phyloP scores from a whole-genome alignment of 768 basidiomycete genomes.

The Amanita jacksonii region DNA sequence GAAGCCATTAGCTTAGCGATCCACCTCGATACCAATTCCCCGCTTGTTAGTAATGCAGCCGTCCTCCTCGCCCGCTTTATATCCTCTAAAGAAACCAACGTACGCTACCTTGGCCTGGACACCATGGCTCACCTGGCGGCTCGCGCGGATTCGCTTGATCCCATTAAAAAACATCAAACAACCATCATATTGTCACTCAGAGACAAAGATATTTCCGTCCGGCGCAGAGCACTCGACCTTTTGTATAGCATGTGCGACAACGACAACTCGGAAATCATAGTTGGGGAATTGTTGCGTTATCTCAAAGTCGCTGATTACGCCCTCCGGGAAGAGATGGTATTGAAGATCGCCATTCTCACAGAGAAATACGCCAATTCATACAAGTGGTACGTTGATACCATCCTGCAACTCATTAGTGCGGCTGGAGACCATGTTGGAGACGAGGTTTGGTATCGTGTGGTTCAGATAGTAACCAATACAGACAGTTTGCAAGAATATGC shows the following conservation, averaged over 20 bases:
- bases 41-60: conserved; percentile 81
- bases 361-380: conserved; percentile 97
- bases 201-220: conserved; percentile 96
- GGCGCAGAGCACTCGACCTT: conserved; percentile 87
- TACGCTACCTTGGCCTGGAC: conserved; percentile 93
- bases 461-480: conserved; percentile 97
- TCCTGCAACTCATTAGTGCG: conserved; percentile 88
- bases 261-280: conserved; percentile 93
- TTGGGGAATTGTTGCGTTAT: conserved; percentile 90
- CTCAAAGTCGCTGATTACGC: conserved; percentile 95
- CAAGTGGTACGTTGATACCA: conserved; percentile 99
- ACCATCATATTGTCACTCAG: conserved; percentile 92
- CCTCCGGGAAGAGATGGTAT: conserved; percentile 95
- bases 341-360: conserved; percentile 98
- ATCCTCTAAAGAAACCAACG: conserved; percentile 96
- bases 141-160: conserved; percentile 80
- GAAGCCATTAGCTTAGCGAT: conserved; percentile 97
- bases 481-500: conserved; percentile 97
- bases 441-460: conserved; percentile 99
- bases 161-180: conserved; percentile 91
- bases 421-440: conserved; percentile 99
- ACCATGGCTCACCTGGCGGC: conserved; percentile 98
- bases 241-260: conserved; percentile 99
- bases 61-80: conserved; percentile 92
- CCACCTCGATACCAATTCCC: conserved; percentile 86